A percentile compares a stretch with the other conserved stretches of the same genome.
These are phyloP conservation scores for Tolypocladium tropicale DNA, from an alignment of 2,329 filamentous ascomycete genomes.

Conservation along the genomic window DNA sequence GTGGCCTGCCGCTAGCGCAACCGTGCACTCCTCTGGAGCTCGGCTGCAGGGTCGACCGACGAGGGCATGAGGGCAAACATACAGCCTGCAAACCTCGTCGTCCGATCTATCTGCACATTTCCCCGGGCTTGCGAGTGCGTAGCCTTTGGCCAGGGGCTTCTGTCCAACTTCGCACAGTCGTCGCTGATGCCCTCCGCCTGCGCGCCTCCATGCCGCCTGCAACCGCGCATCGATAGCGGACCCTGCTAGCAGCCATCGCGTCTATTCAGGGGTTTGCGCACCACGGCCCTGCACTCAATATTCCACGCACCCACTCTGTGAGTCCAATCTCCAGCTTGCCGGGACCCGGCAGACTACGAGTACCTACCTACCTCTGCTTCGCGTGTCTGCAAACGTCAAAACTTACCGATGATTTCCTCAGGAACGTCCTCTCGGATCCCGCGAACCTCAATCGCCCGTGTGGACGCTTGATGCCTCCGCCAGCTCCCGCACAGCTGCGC, in stretches of 20 bases:
- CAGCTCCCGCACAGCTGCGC: conserved; percentile 6
- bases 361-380: neutral
- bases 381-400: neutral
- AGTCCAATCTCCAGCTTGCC: neutral
- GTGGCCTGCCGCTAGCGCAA: neutral
- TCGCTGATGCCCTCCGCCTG: neutral
- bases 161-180: neutral
- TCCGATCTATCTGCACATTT: neutral
- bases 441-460: conserved; percentile 3
- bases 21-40: neutral
- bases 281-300: neutral
- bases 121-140: neutral
- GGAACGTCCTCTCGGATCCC: neutral
- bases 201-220: neutral
- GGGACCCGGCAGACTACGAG: neutral
- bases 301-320: neutral
- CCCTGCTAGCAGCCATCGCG: neutral
- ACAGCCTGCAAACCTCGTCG: neutral
- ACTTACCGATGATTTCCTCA: neutral
- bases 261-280: conserved; percentile 2
- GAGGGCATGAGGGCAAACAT: neutral
- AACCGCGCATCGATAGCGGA: neutral
- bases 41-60: neutral
- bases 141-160: neutral
- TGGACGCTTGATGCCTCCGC: conserved; percentile 19